Conservation (phyloP, 495 filamentous ascomycete species). For the Penicillium salamii region DNA sequence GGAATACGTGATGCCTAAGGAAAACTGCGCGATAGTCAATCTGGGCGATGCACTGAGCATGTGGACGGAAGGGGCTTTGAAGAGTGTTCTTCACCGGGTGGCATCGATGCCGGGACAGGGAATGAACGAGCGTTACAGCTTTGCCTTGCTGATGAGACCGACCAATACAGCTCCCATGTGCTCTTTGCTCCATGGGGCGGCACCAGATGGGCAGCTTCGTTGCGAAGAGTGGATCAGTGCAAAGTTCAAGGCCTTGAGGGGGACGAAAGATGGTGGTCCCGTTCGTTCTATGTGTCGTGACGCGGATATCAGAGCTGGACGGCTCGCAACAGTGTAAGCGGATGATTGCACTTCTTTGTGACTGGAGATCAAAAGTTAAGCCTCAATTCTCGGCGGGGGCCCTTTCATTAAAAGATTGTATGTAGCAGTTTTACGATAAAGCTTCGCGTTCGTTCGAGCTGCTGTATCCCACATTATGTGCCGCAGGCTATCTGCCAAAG, state of each 20-base stretch:
- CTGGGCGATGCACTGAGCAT: neutral
- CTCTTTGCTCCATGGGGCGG: neutral
- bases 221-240: too few relatives aligned
- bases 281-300: too few relatives aligned
- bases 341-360: too few relatives aligned
- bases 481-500: neutral
- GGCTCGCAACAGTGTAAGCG: too few relatives aligned
- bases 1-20: neutral
- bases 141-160: neutral
- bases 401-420: too few relatives aligned
- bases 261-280: too few relatives aligned
- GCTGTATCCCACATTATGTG: neutral
- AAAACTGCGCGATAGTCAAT: neutral
- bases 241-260: too few relatives aligned
- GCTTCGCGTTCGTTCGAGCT: conserved; percentile 5
- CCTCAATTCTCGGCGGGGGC: too few relatives aligned
- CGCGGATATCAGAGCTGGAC: too few relatives aligned
- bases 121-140: neutral
- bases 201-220: too few relatives aligned
- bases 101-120: neutral
- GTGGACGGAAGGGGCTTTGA: neutral
- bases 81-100: neutral
- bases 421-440: too few relatives aligned
- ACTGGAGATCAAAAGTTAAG: too few relatives aligned
- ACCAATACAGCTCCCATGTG: neutral